Percentiles rank a stretch among this genome's conserved stretches.
Conservation (phyloP, 441 rosid species). For the Croton setiger region DNA sequence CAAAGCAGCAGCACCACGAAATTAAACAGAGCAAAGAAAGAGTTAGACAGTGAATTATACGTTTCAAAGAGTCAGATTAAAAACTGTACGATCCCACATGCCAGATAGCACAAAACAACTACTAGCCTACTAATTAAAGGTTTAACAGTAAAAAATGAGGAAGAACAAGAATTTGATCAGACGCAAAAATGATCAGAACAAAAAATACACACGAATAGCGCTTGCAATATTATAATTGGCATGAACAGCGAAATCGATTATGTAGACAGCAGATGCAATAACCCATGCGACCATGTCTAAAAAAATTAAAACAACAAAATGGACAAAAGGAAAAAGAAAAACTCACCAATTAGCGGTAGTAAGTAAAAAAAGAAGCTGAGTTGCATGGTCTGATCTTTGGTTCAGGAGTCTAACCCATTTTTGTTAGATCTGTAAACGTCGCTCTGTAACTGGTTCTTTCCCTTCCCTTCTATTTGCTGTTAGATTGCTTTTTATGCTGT, state of each 20-base stretch:
- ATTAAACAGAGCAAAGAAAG: neutral
- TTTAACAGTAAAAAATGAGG: neutral
- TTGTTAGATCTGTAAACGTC: conserved; percentile 26
- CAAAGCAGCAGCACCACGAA: conserved; percentile 4
- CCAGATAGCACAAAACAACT: neutral
- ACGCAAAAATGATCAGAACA: neutral
- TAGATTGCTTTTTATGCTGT: conserved; percentile 25
- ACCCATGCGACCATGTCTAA: too few species aligned
- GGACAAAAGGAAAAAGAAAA: neutral
- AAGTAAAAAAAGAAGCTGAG: conserved; percentile 8
- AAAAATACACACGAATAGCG: neutral
- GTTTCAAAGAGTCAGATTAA: neutral
- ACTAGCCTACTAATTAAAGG: neutral
- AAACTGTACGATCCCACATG: conserved; percentile 9
- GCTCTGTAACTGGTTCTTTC: neutral
- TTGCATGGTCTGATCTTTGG: conserved; percentile 10
- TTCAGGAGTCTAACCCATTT: conserved; percentile 31
- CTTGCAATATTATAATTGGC: neutral
- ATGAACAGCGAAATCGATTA: conserved; percentile 1
- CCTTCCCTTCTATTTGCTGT: conserved; percentile 8
- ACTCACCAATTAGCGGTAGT: conserved; percentile 22
- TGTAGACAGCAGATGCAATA: too few species aligned
- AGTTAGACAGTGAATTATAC: neutral
- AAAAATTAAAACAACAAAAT: too few species aligned
- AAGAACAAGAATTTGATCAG: neutral